Evolutionary conservation across 2,329 filamentous ascomycete genomes (phyloP).

Genomic region (Neopestalotiopsis sp.): DNA sequence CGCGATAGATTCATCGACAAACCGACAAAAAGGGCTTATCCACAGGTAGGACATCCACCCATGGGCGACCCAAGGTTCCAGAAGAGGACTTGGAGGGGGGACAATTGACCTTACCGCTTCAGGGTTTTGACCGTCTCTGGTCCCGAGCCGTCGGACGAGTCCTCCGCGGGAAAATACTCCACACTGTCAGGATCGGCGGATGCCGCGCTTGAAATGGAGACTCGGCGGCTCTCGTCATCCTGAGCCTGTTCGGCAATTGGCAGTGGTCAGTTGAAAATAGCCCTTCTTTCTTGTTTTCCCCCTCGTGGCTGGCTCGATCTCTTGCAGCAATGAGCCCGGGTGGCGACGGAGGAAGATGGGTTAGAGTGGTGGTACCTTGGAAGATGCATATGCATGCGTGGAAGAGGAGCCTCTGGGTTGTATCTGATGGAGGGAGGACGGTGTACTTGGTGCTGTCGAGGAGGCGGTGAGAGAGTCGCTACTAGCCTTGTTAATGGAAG

Average conservation of each 20-base stretch:
- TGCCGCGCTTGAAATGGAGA: conserved; percentile 13
- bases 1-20: no score
- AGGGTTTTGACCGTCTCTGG: conserved; percentile 11
- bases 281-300: not conserved
- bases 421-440: conserved; percentile 10
- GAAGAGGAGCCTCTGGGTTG: not conserved
- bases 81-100: no score
- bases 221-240: not conserved
- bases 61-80: not conserved
- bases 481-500: conserved; percentile 8
- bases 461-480: conserved; percentile 13
- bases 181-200: conserved; percentile 12
- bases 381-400: conserved; percentile 3
- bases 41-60: no score
- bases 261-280: conserved; percentile 2
- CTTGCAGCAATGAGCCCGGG: not conserved
- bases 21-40: no score
- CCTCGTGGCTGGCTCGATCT: not conserved
- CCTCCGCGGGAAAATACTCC: conserved; percentile 14
- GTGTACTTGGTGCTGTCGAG: conserved; percentile 14
- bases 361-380: not conserved
- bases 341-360: not conserved
- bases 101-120: conserved; percentile 5
- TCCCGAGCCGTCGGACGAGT: conserved; percentile 13
- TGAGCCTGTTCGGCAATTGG: not conserved